A percentile compares a stretch with the other conserved stretches of the same genome.
phyloP scores from a whole-genome alignment of 1,139 yeast genomes.

The Ogataea hybrid region DNA sequence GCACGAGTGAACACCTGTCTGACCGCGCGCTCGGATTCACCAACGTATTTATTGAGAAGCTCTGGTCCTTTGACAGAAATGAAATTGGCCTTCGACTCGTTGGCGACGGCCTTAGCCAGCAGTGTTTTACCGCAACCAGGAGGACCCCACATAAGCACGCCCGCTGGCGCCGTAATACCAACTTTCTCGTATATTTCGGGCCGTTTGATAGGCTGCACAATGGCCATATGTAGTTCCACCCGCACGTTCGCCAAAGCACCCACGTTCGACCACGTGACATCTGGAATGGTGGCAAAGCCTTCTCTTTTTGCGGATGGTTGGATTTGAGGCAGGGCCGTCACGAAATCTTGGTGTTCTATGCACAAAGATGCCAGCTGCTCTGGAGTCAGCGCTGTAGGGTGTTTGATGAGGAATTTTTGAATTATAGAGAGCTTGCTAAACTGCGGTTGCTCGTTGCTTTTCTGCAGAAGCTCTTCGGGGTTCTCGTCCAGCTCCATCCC shows the following conservation, averaged over 20 bases:
- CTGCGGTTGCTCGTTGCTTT: constrained; percentile 5
- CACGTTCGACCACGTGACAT: constrained; percentile 92
- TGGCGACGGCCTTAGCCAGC: constrained; percentile 95
- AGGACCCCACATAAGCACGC: constrained; percentile 98
- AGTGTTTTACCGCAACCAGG: constrained; percentile 99
- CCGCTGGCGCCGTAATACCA: constrained; percentile 96
- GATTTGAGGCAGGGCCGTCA: constrained; percentile 82
- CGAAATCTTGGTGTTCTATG: constrained; percentile 76
- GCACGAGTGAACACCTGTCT: constrained; percentile 95
- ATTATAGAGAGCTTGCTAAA: constrained; percentile 51
- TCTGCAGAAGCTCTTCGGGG: constrained; percentile 3
- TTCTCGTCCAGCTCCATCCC: constrained; percentile 22
- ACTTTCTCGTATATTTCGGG: constrained; percentile 89
- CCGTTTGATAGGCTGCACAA: constrained; percentile 91
- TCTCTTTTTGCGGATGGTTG: constrained; percentile 99
- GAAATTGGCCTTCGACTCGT: constrained; percentile 93
- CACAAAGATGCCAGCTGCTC: constrained; percentile 74
- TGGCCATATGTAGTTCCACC: constrained; percentile 93
- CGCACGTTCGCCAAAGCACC: constrained; percentile 84
- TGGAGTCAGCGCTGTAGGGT: constrained; percentile 75
- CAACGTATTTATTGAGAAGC: constrained; percentile 88
- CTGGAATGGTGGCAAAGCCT: constrained; percentile 98
- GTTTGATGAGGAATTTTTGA: constrained; percentile 66
- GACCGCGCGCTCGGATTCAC: constrained; percentile 94
- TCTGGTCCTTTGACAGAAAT: constrained; percentile 97